These are phyloP conservation scores for Blumeriella jaapii DNA, from an alignment of 2,329 filamentous ascomycete species.

Conservation along the genomic window DNA sequence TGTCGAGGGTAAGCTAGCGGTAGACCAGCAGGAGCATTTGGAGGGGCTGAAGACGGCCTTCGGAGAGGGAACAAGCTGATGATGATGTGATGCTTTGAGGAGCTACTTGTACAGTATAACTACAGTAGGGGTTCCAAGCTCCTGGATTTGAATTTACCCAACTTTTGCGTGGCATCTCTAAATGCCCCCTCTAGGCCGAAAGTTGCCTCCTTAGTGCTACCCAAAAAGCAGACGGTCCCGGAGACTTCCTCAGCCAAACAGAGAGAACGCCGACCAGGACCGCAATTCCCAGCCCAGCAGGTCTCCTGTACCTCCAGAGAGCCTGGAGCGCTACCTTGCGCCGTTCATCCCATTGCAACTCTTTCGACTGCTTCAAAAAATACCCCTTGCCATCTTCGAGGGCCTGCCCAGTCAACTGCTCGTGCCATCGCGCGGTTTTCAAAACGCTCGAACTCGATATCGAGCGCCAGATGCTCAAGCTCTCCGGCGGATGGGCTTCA, in stretches of 20 bases:
- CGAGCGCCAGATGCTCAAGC: conserved; percentile 56
- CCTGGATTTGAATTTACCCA: neutral
- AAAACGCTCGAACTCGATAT: conserved; percentile 72
- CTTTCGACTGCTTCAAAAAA: conserved; percentile 59
- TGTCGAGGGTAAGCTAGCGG: conserved; percentile 57
- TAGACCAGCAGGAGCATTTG: conserved; percentile 67
- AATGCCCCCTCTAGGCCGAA: conserved; percentile 13
- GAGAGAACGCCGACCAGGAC: conserved; percentile 57
- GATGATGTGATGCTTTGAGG: neutral
- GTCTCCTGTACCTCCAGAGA: conserved; percentile 54
- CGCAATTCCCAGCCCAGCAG: conserved; percentile 50
- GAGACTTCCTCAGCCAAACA: conserved; percentile 48
- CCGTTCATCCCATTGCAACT: conserved; percentile 57
- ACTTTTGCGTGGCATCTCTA: neutral
- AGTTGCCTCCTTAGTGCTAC: conserved; percentile 22
- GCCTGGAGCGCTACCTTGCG: conserved; percentile 38
- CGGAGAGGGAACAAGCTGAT: conserved; percentile 31
- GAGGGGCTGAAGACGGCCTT: conserved; percentile 51
- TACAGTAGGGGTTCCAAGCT: neutral
- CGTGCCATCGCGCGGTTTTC: conserved; percentile 59
- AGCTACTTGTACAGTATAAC: conserved; percentile 5
- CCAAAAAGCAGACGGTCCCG: conserved; percentile 14
- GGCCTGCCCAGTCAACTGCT: conserved; percentile 40
- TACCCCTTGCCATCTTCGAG: conserved; percentile 53
- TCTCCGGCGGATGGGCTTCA: conserved; percentile 56